phyloP scores from a whole-genome alignment of 371 early-diverging fungal genomes.

The Actinomortierella wolfii region DNA sequence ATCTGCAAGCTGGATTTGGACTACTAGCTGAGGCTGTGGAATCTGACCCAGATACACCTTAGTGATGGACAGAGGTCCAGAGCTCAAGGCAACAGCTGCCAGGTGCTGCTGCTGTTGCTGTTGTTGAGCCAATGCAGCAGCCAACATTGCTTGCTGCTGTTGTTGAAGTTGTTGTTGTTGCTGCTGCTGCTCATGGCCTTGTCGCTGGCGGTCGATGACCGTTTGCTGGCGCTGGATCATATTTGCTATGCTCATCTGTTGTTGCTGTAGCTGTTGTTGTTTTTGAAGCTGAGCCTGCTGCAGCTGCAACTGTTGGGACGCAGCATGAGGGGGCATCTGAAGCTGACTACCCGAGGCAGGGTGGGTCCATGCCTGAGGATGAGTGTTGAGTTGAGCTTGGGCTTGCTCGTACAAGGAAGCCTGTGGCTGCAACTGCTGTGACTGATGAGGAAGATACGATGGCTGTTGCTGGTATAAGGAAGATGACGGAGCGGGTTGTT shows the following conservation, averaged over 20 bases:
- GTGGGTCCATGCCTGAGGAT: constrained; percentile 11
- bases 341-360: constrained; percentile 13
- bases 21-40: constrained; percentile 20
- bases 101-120: constrained; percentile 22
- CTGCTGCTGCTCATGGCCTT: constrained; percentile 33
- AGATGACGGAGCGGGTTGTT: constrained; percentile 31
- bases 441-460: constrained; percentile 7
- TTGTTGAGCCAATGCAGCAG: constrained; percentile 14
- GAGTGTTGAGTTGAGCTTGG: constrained; percentile 14
- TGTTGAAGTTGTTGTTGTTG: constrained; percentile 28
- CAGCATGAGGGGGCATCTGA: constrained; percentile 31
- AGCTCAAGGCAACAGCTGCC: constrained; percentile 7
- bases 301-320: constrained; percentile 46
- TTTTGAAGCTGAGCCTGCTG: constrained; percentile 39
- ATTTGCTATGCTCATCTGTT: constrained; percentile 16
- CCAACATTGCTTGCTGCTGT: constrained; percentile 9
- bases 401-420: constrained; percentile 12
- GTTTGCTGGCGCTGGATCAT: constrained; percentile 46
- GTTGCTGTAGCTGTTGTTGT: constrained; percentile 32
- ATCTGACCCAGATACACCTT: constrained; percentile 28
- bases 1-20: constrained; percentile 32
- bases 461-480: constrained; percentile 39
- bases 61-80: constrained; percentile 30
- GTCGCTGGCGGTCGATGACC: constrained; percentile 32
- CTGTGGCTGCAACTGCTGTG: constrained; percentile 9